Evolutionary conservation across 2,329 filamentous ascomycete species (phyloP).

Genomic region (Trichoderma atroviride): DNA sequence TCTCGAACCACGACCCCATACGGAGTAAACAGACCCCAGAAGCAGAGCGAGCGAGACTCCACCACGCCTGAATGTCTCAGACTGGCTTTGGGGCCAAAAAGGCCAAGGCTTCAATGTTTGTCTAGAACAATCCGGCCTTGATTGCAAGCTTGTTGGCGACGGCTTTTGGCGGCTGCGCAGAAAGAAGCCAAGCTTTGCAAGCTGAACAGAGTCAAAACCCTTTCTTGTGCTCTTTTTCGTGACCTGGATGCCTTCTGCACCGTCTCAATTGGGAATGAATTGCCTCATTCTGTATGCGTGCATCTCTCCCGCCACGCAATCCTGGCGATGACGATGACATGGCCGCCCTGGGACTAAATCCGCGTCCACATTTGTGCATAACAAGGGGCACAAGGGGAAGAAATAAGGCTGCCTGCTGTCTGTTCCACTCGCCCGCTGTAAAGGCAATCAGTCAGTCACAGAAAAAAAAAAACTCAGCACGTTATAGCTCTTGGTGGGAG

Average conservation of each 20-base stretch:
- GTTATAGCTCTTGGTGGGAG: not conserved
- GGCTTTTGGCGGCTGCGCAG: not conserved
- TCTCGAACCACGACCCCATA: slow-evolving; percentile 24
- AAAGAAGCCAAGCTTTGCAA: not conserved
- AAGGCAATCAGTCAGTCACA: not conserved
- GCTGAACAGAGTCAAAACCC: not conserved
- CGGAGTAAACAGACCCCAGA: slow-evolving; percentile 2
- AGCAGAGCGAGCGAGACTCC: not conserved
- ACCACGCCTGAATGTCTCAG: slow-evolving; percentile 23
- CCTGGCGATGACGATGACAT: not conserved
- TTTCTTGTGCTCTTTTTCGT: too few relatives aligned
- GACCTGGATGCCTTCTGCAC: not conserved
- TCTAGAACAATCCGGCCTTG: slow-evolving; percentile 1
- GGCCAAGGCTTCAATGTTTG: slow-evolving; percentile 11
- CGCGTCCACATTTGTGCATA: slow-evolving; percentile 25
- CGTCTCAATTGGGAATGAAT: not conserved
- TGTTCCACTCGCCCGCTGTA: not conserved
- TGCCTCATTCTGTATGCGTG: slow-evolving; percentile 12
- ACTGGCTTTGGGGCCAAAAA: not conserved
- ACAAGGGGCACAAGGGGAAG: slow-evolving; percentile 9
- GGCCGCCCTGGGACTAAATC: not conserved
- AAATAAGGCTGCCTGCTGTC: slow-evolving; percentile 13
- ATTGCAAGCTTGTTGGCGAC: slow-evolving; percentile 13
- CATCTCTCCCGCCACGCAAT: not conserved
- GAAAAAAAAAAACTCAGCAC: not conserved